A percentile compares a stretch with the other conserved stretches of the same genome.
Evolutionary conservation across 805 yeast genomes (phyloP).

Genomic region (Sugiyamaella qingdaonensis): DNA sequence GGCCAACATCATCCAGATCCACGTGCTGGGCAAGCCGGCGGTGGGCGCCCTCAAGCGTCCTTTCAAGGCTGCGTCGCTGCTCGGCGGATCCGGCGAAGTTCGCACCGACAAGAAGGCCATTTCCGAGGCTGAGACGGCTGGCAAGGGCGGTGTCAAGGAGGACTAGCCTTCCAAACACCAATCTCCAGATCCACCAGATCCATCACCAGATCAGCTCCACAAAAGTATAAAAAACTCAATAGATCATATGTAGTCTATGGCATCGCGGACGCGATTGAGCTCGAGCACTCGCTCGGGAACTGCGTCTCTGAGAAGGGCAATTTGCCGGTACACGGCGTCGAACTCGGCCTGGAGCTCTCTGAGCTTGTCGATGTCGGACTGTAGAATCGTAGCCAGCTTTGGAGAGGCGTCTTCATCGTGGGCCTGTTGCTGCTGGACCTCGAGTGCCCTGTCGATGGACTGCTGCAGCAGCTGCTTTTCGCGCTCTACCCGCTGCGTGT

Average conservation of each 20-base stretch:
- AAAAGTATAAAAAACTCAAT: no score
- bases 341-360: not conserved
- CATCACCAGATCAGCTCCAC: no score
- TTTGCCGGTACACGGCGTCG: not conserved
- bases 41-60: conserved; percentile 94
- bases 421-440: not conserved
- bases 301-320: not conserved
- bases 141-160: conserved; percentile 76
- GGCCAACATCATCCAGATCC: conserved; percentile 86
- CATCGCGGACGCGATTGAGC: not conserved
- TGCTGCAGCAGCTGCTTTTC: not conserved
- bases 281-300: not conserved
- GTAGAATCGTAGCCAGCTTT: not conserved
- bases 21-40: conserved; percentile 77
- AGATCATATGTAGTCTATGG: not conserved
- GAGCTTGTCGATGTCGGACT: not conserved
- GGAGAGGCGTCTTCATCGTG: not conserved
- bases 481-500: conserved; percentile 26
- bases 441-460: not conserved
- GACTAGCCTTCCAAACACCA: conserved; percentile 43
- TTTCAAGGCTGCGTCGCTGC: conserved; percentile 80
- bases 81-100: conserved; percentile 52
- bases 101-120: conserved; percentile 86
- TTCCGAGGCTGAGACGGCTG: conserved; percentile 78
- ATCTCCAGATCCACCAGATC: not conserved